A percentile compares a stretch with the other conserved stretches of the same genome.
These are phyloP conservation scores for Striga asiatica DNA, from an alignment of 257 asterid species.

Conservation along the genomic window DNA sequence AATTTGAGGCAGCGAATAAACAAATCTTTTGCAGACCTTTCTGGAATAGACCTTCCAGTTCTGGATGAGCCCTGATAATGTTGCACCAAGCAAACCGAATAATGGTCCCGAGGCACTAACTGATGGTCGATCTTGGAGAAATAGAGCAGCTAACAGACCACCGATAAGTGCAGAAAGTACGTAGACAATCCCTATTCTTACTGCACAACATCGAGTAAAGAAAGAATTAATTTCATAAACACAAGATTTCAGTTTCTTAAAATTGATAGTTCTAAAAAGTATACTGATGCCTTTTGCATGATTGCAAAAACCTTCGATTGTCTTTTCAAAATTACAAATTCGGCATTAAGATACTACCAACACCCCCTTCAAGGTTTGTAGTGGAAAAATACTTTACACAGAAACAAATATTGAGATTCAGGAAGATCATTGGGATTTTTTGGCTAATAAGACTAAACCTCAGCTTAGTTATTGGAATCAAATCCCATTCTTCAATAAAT, in stretches of 20 bases:
- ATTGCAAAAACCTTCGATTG: neutral
- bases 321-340: too few relatives aligned
- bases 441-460: neutral
- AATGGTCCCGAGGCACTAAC: constrained; percentile 76
- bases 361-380: neutral
- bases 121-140: constrained; percentile 69
- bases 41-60: constrained; percentile 60
- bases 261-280: neutral
- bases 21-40: constrained; percentile 34
- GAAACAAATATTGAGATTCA: neutral
- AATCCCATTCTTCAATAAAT: neutral
- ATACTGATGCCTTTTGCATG: neutral
- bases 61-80: constrained; percentile 56
- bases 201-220: constrained; percentile 30
- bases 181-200: constrained; percentile 55
- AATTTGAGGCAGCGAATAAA: neutral
- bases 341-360: neutral
- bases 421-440: neutral
- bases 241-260: neutral
- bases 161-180: constrained; percentile 64
- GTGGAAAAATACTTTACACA: too few relatives aligned
- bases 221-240: neutral
- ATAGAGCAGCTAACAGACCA: constrained; percentile 54
- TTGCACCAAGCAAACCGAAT: constrained; percentile 75
- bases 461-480: neutral